These are phyloP conservation scores for Elymus sibiricus DNA, from an alignment of 176 grass and related monocot species.

Conservation along the genomic window DNA sequence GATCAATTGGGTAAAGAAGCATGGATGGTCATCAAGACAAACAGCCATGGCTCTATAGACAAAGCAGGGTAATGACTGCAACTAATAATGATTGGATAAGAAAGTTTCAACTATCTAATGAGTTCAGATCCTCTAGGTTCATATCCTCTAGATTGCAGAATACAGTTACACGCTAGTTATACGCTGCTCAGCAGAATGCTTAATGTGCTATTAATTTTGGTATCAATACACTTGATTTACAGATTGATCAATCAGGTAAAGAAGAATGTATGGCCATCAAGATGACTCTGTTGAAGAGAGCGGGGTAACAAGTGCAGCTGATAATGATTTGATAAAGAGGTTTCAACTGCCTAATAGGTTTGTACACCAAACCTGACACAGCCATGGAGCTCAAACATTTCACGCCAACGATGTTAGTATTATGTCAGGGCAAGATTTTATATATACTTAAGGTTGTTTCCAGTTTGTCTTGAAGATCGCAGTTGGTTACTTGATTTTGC, in stretches of 20 bases:
- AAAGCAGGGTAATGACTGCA: no score
- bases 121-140: no score
- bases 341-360: no score
- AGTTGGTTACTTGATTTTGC: background rate
- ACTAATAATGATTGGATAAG: no score
- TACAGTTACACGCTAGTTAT: no score
- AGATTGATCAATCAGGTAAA: no score
- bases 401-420: background rate
- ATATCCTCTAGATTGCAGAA: no score
- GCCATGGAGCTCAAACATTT: background rate
- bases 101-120: no score
- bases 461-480: background rate
- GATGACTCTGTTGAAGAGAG: background rate
- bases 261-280: no score
- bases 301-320: background rate
- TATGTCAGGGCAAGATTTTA: background rate
- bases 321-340: background rate
- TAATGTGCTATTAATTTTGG: no score
- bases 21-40: background rate
- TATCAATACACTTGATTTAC: no score
- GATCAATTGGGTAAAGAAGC: background rate
- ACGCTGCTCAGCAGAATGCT: no score
- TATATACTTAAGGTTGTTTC: background rate
- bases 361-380: background rate
- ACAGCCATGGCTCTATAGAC: background rate